Evolutionary conservation across 2,329 filamentous ascomycete species (phyloP), one percentile per base, ranked within the genome.

Genomic region (Fusarium miscanthi): DNA sequence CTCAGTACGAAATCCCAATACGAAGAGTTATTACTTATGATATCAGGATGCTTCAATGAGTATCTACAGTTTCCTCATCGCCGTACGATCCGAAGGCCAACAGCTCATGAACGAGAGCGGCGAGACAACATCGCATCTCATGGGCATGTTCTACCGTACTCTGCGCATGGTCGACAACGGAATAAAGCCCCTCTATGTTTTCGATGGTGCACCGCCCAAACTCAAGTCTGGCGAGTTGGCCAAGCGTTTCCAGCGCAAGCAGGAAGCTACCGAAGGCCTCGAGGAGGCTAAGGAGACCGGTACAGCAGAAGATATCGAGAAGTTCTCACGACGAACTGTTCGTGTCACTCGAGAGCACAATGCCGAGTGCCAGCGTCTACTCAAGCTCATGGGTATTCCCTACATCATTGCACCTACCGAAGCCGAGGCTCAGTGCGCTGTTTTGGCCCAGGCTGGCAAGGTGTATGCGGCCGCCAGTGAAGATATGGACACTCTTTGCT

Each of bases 71-170:
- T 99, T 99, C 86, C 90, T 99, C 69, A 96, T 99, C 81, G 96
- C 96, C 54, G 96, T 99, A 61, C 94, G 96, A 76, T 98, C 95
- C 78, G 94, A 97, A 77, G 96, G 96, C 76, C 94, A 99, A 82
- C 94, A 98, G 83, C 91, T 99, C 77, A 98, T 92, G 88, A 97
- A 92, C 82, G 96, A 99, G 79, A 92, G 91, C 58, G 96, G 96
- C 78, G 94, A 98, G 82, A 99, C 96, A 4, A 99, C 96, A 2
- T 99, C 96, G 23, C 96, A 99, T 82, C 86, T 99, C 21, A 98
- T 99, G 95, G 96, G 96, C 79, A 95, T 99, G 91, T 99, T 99
- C 86, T 99, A 99, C 87, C 95, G 96, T 77, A 99, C 96, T 5
- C 88, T 99, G 11, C 94, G 96, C 77, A 98, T 99, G 85, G 94